Conservation (phyloP, 345 rosid species). For the Eutrema heterophyllum region DNA sequence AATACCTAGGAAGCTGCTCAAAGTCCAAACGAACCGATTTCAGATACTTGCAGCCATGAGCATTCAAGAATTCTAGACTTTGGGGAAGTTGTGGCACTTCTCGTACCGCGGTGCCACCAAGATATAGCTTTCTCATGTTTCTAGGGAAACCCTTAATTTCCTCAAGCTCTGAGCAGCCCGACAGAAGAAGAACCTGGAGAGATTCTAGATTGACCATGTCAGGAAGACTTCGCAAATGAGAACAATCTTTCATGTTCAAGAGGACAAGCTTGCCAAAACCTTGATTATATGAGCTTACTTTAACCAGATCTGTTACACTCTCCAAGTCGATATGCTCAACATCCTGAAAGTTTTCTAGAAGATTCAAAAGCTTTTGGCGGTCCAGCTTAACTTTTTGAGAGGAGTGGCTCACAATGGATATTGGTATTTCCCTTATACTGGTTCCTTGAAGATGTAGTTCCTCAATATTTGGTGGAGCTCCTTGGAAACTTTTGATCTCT, state of each 20-base stretch:
- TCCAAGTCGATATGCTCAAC: conserved; percentile 5
- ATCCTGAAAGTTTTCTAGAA: not conserved
- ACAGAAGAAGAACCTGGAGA: not conserved
- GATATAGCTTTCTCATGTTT: not conserved
- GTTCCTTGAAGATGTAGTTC: conserved; percentile 13
- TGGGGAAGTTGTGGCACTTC: conserved; percentile 16
- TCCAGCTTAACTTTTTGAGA: not conserved
- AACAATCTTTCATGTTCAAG: conserved; percentile 12
- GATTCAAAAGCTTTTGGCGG: not conserved
- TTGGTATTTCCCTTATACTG: not conserved
- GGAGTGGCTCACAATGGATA: not conserved
- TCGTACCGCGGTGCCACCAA: not conserved
- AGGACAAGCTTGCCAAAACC: not conserved
- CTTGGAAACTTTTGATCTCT: not conserved
- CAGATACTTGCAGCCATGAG: not conserved
- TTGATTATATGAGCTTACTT: not conserved
- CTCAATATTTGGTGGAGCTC: conserved; percentile 4
- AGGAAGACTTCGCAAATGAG: not conserved
- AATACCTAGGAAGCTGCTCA: not conserved
- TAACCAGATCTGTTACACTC: not conserved
- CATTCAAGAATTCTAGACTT: not conserved
- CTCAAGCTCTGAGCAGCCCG: not conserved
- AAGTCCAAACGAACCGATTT: not conserved
- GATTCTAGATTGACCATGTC: conserved; percentile 4
- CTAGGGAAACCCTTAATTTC: conserved; percentile 4